Conservation (phyloP, 495 filamentous ascomycete species). For the Echria macrotheca region DNA sequence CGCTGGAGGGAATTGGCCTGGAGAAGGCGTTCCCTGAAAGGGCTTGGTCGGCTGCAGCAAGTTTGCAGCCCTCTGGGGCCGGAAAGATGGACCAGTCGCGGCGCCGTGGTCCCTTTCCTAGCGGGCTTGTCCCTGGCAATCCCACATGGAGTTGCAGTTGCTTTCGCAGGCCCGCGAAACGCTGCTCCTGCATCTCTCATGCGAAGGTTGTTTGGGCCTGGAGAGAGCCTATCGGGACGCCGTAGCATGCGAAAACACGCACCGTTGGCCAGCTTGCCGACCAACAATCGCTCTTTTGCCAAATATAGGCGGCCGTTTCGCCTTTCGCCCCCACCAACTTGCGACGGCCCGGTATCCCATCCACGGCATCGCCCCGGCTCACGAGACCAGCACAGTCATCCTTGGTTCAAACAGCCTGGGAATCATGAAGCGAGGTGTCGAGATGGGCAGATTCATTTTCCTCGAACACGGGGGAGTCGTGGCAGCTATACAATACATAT, state of each 20-base stretch:
- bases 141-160: neutral
- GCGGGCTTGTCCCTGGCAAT: neutral
- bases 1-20: no score
- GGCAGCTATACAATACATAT: neutral
- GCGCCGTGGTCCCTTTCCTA: neutral
- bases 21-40: neutral
- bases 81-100: neutral
- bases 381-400: neutral
- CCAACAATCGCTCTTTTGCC: constrained; percentile 1
- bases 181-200: constrained; percentile 5
- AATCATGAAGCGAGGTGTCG: neutral
- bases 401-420: no score
- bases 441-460: neutral
- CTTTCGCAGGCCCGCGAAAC: constrained; percentile 5
- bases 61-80: neutral
- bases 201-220: neutral
- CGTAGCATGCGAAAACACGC: neutral
- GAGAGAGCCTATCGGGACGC: constrained; percentile 2
- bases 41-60: neutral
- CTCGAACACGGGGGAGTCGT: constrained; percentile 1
- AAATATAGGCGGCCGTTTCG: neutral
- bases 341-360: neutral
- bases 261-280: neutral
- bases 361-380: neutral
- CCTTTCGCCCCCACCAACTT: neutral